Evolutionary conservation across 495 filamentous ascomycete genomes (phyloP).

Genomic region (Penicillium fimorum): DNA sequence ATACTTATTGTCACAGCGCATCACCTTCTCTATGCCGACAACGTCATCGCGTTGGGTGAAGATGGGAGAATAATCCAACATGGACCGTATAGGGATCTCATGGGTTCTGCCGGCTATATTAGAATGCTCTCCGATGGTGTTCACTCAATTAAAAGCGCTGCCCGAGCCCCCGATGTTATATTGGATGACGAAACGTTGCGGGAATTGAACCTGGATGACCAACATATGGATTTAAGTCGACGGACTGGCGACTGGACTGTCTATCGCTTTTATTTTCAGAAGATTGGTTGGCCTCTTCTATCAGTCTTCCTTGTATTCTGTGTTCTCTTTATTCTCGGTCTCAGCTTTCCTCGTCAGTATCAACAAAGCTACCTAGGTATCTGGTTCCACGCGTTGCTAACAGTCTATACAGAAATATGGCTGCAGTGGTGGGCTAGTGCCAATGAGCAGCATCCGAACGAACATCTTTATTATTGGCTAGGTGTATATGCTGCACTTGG

Average conservation of each 20-base stretch:
- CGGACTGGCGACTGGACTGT: constrained; percentile 38
- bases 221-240: constrained; percentile 24
- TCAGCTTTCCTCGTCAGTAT: constrained; percentile 24
- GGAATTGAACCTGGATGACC: constrained; percentile 17
- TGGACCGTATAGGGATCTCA: constrained; percentile 16
- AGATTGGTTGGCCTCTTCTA: constrained; percentile 30
- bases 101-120: constrained; percentile 9
- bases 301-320: constrained; percentile 23
- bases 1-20: constrained; percentile 18
- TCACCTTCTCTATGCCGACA: constrained; percentile 23
- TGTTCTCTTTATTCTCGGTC: constrained; percentile 25
- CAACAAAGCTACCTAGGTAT: neutral
- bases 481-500: constrained; percentile 21
- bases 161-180: constrained; percentile 15
- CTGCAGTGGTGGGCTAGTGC: constrained; percentile 33
- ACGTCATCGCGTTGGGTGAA: constrained; percentile 19
- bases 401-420: constrained; percentile 27
- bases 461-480: constrained; percentile 33
- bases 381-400: neutral
- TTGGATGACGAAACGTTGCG: constrained; percentile 24
- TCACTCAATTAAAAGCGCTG: neutral
- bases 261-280: constrained; percentile 28
- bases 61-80: constrained; percentile 16
- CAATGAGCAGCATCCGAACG: constrained; percentile 26
- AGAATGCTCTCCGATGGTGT: constrained; percentile 2